These are phyloP conservation scores for Trametes punicea DNA, from an alignment of 768 basidiomycete genomes.

Conservation along the genomic window DNA sequence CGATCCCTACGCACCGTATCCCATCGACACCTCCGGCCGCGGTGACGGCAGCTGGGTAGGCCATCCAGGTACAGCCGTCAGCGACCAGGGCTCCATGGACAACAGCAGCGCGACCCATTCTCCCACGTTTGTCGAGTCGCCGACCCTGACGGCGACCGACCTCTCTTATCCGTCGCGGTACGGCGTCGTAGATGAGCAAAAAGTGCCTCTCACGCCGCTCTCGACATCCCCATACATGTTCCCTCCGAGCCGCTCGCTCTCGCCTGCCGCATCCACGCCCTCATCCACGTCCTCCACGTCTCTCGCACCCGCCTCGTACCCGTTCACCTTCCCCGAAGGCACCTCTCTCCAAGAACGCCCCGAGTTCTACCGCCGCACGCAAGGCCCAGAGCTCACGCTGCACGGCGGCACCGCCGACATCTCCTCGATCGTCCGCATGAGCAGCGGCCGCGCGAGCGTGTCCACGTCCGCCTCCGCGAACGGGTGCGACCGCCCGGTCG, in stretches of 20 bases:
- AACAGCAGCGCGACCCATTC: conserved; percentile 49
- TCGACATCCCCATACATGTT: conserved; percentile 56
- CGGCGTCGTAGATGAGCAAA: conserved; percentile 51
- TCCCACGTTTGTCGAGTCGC: conserved; percentile 52
- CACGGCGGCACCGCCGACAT: conserved; percentile 75
- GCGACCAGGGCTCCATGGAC: conserved; percentile 39
- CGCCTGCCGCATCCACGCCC: conserved; percentile 63
- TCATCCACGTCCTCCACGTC: conserved; percentile 55
- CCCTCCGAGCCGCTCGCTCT: conserved; percentile 67
- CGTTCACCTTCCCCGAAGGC: conserved; percentile 60
- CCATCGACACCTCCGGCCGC: conserved; percentile 33
- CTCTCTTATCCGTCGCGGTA: conserved; percentile 46
- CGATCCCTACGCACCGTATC: conserved; percentile 43
- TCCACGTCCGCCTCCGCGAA: conserved; percentile 45
- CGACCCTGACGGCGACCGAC: conserved; percentile 48
- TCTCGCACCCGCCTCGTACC: conserved; percentile 59
- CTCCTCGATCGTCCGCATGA: conserved; percentile 48
- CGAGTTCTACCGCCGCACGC: conserved; percentile 64
- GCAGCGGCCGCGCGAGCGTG: conserved; percentile 30
- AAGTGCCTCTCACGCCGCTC: conserved; percentile 47
- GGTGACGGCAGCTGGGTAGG: conserved; percentile 29
- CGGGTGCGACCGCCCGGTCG: conserved; percentile 42
- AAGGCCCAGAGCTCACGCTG: conserved; percentile 60
- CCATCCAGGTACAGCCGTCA: conserved; percentile 37
- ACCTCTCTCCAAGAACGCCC: conserved; percentile 50